Base-by-base conservation (phyloP, 768 basidiomycete genomes). In the Leccinum imitatum region DNA sequence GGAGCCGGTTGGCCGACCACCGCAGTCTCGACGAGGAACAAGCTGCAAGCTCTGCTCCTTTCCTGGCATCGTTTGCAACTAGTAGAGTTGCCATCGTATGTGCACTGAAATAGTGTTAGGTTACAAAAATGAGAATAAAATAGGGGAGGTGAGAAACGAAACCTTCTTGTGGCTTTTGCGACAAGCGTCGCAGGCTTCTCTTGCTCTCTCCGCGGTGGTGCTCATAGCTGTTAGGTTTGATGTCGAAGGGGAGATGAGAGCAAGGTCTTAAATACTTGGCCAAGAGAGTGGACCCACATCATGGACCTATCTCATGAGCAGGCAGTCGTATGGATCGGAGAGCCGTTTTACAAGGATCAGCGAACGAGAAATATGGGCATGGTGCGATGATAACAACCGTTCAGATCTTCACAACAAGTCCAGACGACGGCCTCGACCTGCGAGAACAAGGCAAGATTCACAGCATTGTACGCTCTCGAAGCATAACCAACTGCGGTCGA, bases 131-230 rank as follows among this genome's bases (percentile, higher is more conserved):
- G 4, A 10, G 3, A 35, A 11, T 35, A 35, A 35, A 51, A 50
- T 14, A 25, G 30, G 27, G 37, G 6, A 13, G 51, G 9, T 37
- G 9, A n/a, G 27, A 8, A 4, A 54, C 48, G 15, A 27, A n/a
- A 72, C 69, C 64, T 52, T 70, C 53, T 71, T 71, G 56, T 70
- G 69, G 14, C 66, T 70, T 44, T 19, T 62, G 30, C 69, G 69
- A 47, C 69, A 71, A 47, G 64, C 33, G 0, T 59, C 57, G 60
- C 69, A 71, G n/a, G 69, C 69, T 44, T 64, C 66, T 57, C 56
- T 68, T 13, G 69, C 70, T 68, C 71, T 72, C 33, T 66, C 63
- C 44, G 60, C 1, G 8, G 44, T 30, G 25, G 9, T 41, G 63
- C 53, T 71, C 70, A 71, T 72, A 39, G 27, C 54, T 58, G 56